Base-by-base conservation (phyloP, 768 basidiomycete species). In the Dictyophora rubrovolvata region DNA sequence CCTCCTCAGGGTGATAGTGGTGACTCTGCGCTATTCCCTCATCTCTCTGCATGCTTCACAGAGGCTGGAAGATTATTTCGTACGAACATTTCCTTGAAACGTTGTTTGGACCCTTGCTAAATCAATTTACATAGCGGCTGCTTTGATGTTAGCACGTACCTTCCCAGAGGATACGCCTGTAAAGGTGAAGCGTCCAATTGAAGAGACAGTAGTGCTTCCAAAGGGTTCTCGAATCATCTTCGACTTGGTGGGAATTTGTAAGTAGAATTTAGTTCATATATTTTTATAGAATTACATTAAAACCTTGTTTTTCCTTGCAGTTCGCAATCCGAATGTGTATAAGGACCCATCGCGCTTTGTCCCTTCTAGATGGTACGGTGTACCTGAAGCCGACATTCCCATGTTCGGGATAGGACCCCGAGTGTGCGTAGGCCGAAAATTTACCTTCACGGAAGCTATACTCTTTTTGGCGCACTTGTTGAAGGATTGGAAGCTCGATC, bases 371-470 rank as follows among this genome's bases (percentile, higher is more conserved):
- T 81, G 80, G 80, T 70, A 77, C 52, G 75, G 72, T 3, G 62
- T 74, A 14, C 63, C 59, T 6, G 65, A 66, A 17, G 48, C 62
- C 8, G 66, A 65, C n/a, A 36, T 60, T 7, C 33, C 60, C 35
- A 35, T 54, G 1, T 72, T 72, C 57, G 60, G 65, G 20, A 51
- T 60, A 75, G 78, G 79, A 49, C 79, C 80, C 23, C 75, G 81
- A 16, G 64, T 67, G 16, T 85, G 83, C 61, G 68, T 82, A 12
- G 83, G 82, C 4, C 70, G 79, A 28, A 79, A 75, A 61, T 84
- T 85, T 63, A 79, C 82, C 2, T 72, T 73, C 0, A 74, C 72
- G 0, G 82, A 84, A 64, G 72, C 74, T 1, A 74, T 83, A 14
- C 75, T 73, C 54, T 79, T 84, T 70, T 71, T 84, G 21, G 73